Conservation (phyloP, 345 rosid species). For the Citrus cavaleriei region DNA sequence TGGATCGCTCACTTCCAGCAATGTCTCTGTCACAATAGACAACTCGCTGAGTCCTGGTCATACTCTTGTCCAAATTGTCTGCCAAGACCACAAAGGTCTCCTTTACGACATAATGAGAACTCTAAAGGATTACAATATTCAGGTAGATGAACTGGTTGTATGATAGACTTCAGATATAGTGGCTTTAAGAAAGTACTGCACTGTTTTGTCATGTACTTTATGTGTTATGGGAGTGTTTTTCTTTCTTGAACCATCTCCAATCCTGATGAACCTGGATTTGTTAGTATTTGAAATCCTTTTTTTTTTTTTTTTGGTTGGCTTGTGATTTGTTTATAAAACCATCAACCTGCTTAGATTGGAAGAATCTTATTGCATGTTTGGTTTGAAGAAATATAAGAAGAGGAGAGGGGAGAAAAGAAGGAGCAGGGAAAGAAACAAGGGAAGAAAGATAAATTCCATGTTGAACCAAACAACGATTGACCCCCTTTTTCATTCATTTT, state of each 20-base stretch:
- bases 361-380: not conserved
- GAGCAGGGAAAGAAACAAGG: too few species aligned
- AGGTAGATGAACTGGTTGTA: constrained; percentile 47
- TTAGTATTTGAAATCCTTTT: not conserved
- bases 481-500: too few species aligned
- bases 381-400: too few species aligned
- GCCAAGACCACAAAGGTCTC: constrained; percentile 92
- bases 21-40: constrained; percentile 66
- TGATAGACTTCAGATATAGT: not conserved
- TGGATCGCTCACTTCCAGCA: constrained; percentile 32
- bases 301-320: not conserved
- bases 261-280: not conserved
- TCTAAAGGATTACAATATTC: constrained; percentile 85
- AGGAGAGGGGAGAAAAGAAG: too few species aligned
- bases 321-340: not conserved
- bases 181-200: not conserved
- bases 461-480: too few species aligned
- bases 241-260: not conserved
- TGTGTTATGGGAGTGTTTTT: not conserved
- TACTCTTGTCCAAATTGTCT: constrained; percentile 78
- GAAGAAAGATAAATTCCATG: too few species aligned
- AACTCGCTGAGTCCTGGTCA: constrained; percentile 79
- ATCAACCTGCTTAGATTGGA: not conserved
- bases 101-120: constrained; percentile 93
- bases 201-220: not conserved